Evolutionary conservation across 495 filamentous ascomycete genomes (phyloP).

Genomic region (Xylaria intraflava): DNA sequence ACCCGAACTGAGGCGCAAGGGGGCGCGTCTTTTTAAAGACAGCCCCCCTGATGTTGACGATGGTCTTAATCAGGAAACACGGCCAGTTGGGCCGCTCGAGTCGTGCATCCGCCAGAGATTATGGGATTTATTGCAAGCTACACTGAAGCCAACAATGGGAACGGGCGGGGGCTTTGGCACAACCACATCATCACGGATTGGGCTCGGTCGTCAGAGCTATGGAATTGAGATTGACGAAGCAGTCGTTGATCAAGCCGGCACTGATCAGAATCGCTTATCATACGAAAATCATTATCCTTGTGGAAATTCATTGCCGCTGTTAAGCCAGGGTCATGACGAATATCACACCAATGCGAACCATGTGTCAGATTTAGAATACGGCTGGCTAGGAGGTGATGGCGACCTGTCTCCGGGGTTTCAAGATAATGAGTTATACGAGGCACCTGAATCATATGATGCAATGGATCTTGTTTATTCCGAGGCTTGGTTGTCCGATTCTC

Average conservation of each 20-base stretch:
- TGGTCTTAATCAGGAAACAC: background rate
- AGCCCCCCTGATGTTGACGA: background rate
- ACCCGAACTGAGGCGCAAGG: conserved; percentile 16
- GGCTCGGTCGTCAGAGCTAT: background rate
- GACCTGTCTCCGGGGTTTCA: background rate
- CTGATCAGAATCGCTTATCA: background rate
- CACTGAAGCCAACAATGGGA: conserved; percentile 13
- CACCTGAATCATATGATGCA: background rate
- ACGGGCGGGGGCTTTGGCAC: background rate
- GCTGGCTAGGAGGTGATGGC: background rate
- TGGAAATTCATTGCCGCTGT: background rate
- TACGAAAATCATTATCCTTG: background rate
- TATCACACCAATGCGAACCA: background rate
- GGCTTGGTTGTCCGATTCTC: background rate
- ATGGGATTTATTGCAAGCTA: conserved; percentile 20
- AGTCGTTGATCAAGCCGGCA: background rate
- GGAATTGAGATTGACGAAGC: background rate
- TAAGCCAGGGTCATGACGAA: background rate
- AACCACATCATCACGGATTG: background rate
- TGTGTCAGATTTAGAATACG: background rate
- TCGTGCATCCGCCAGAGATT: conserved; percentile 11
- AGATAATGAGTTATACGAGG: background rate
- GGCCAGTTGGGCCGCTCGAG: background rate
- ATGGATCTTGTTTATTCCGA: background rate
- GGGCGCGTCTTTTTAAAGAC: conserved; percentile 2